Evolutionary conservation across 257 asterid species (phyloP), one percentile per base, ranked within the genome.

Genomic region (Ligustrum vulgare): DNA sequence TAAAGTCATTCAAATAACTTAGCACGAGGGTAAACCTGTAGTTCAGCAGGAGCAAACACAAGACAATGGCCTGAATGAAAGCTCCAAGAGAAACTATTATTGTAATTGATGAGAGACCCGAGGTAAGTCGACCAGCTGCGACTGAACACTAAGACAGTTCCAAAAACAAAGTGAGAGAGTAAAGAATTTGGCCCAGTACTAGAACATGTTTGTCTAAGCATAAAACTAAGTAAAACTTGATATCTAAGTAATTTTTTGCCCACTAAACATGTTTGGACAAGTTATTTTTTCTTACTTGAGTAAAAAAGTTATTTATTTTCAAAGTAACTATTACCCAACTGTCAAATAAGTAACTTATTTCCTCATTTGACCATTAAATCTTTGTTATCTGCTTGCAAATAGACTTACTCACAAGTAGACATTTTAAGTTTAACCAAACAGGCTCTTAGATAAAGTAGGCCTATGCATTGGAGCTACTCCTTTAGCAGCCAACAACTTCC

Each of bases 71-170:
- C 79, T 95, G 98, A 81, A 93, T 77, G 34, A 89, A 37, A 78
- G 83, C 90, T 79, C 99, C 99, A 69, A 89, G 90, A 51, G 82
- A 78, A 75, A 93, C 96, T 79, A 91, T 89, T 39, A 81, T 20
- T 18, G 98, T 88, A 86, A 93, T 91, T 15, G 99, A 88, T 41
- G 87, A 71, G 77, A 93, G 93, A 75, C 90, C 98, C 18, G 94
- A 83, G 49, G 97, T 92, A 28, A 93, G 87, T 79, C 89, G 80
- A 56, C 99, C 99, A 49, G 97, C 89, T 68, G 83, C 89, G 35
- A 91, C 88, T 16, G 98, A 89, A 77, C 93, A 87, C 98, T 92
- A 90, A 80, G 51, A 82, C 66, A 73, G 41, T 77, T 73, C 22
- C 71, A 64, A 74, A 9, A 66, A 3, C 20, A 41, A 43, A 54